phyloP scores from a whole-genome alignment of 805 yeast species.

The Candida krabiensis region DNA sequence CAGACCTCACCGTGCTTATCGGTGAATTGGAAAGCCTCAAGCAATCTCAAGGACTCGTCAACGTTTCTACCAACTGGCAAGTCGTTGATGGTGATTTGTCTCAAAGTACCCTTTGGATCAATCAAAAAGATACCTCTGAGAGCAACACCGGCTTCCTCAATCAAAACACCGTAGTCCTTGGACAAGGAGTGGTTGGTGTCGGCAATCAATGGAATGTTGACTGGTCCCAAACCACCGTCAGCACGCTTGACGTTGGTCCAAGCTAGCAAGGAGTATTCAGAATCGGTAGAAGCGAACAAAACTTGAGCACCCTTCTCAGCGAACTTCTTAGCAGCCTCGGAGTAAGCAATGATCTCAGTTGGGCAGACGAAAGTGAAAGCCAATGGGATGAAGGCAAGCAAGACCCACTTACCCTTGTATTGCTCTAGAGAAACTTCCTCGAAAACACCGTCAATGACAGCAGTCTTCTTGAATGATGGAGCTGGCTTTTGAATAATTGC shows the following conservation, averaged over 20 bases:
- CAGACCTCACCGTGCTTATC: conserved; percentile 99
- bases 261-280: conserved; percentile 95
- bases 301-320: conserved; percentile 83
- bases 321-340: conserved; percentile 91
- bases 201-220: conserved; percentile 91
- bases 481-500: conserved; percentile 94
- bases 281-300: conserved; percentile 96
- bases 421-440: conserved; percentile 94
- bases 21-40: conserved; percentile 99
- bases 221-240: conserved; percentile 97
- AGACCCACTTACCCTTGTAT: conserved; percentile 97
- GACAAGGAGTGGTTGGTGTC: conserved; percentile 96
- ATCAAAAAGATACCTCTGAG: conserved; percentile 97
- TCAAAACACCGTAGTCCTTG: conserved; percentile 94
- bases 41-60: conserved; percentile 94
- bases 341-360: conserved; percentile 98
- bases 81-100: conserved; percentile 98
- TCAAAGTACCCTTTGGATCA: conserved; percentile 91
- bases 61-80: conserved; percentile 99
- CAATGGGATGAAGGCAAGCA: conserved; percentile 95
- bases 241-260: conserved; percentile 97
- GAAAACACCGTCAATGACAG: conserved; percentile 94
- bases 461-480: conserved; percentile 93
- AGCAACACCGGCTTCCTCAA: conserved; percentile 95
- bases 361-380: conserved; percentile 99